Evolutionary conservation across 1,284 basidiomycete genomes (phyloP), one percentile per base, ranked within the genome.

Genomic region (Blastosporella zonata): DNA sequence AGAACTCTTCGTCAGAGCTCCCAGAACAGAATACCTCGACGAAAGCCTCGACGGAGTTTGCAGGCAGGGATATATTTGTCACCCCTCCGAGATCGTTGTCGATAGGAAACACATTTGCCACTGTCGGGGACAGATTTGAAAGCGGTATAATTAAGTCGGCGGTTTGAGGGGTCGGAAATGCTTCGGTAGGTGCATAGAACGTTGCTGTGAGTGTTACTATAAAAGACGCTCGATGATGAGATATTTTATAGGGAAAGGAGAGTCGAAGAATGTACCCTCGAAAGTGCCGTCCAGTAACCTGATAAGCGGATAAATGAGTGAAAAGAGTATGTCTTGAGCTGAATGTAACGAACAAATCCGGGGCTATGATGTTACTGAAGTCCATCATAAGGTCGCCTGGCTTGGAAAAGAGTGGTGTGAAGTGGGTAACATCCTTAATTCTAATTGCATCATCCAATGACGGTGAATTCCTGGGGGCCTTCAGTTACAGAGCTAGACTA

Each of bases 1-100:
- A 74, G 55, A 73, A 73, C 49, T 74, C 72, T 52, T 74, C 72
- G 20, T 65, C 64, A 22, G 65, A 63, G 41, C 72, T 74, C n/a
- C 72, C 72, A 29, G 68, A 70, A 28, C 68, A 68, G 48, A 68
- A 68, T 12, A 73, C 57, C 50, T 73, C 71, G 10, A 68, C 68
- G 50, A 63, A 72, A 1, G 68, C 69, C 52, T 69, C 64, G n/a
- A 63, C 55, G 6, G 68, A 60, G 35, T 65, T 67, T 6, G 57
- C 55, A 1, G 71, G 70, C 31, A 73, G 55, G 0, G 63, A 62
- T 2, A 72, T 58, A 43, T 63, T 67, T 6, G 62, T 63, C 50
- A 67, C 54, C n/a, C 56, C 64, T 36, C 66, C 67, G 5, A 50
- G 54, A 50, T 69, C 68, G 44, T 66, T 63, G 15, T 64, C 59